Percentiles rank a stretch among this genome's conserved stretches.
Evolutionary conservation across 257 asterid genomes (phyloP).

Genomic region (Solanum chilense): DNA sequence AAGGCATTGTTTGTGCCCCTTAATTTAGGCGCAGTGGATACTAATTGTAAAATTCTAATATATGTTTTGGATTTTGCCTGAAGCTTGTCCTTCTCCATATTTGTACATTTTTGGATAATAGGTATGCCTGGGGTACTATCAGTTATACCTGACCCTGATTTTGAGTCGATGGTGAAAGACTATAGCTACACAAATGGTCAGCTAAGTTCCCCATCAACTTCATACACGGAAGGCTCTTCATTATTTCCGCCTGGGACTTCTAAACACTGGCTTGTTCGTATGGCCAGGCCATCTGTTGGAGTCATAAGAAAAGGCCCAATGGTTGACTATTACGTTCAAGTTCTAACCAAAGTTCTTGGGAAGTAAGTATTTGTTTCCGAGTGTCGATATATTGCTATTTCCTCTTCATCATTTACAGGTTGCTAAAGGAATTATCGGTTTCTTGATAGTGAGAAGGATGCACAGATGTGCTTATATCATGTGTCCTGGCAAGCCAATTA

Average conservation of each 20-base stretch:
- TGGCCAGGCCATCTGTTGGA: conserved; percentile 59
- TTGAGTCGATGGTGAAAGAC: conserved; percentile 39
- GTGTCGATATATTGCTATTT: background rate
- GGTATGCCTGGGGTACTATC: conserved; percentile 58
- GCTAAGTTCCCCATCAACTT: conserved; percentile 12
- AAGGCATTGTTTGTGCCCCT: background rate
- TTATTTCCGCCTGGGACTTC: conserved; percentile 56
- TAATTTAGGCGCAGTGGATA: background rate
- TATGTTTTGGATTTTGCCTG: background rate
- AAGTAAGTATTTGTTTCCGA: conserved; percentile 42
- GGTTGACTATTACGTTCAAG: conserved; percentile 72
- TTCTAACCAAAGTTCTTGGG: conserved; percentile 60
- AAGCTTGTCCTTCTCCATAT: background rate
- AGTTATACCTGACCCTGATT: conserved; percentile 63
- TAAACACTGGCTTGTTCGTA: conserved; percentile 68
- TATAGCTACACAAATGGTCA: conserved; percentile 28
- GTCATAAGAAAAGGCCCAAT: conserved; percentile 46
- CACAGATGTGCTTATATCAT: conserved; percentile 93
- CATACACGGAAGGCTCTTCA: conserved; percentile 13
- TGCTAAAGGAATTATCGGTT: conserved; percentile 4
- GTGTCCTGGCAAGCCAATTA: conserved; percentile 57
- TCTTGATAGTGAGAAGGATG: conserved; percentile 60
- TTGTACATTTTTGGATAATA: conserved; percentile 6
- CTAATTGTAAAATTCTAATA: background rate
- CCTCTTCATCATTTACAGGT: background rate